phyloP scores from a whole-genome alignment of 768 basidiomycete species.

The Mycena venus region DNA sequence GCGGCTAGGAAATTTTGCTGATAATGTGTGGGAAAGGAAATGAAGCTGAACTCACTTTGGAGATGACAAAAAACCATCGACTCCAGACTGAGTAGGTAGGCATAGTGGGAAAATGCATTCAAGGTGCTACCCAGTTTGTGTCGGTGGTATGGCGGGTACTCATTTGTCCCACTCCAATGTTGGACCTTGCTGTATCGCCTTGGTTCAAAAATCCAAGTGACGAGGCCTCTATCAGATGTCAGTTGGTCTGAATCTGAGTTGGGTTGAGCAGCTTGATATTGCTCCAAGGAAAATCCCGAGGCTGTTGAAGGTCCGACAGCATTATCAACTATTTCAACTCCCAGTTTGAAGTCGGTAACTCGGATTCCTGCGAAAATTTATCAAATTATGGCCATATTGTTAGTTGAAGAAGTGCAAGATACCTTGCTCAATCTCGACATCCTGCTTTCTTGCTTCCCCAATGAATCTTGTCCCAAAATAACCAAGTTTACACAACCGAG shows the following conservation, averaged over 20 bases:
- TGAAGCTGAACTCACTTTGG: not conserved
- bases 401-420: not conserved
- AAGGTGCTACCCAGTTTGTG: constrained; percentile 11
- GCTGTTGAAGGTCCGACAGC: not conserved
- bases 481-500: not conserved
- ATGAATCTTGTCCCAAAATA: constrained; percentile 3
- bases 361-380: not conserved
- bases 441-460: constrained; percentile 5
- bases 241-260: not conserved
- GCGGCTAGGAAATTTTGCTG: not conserved
- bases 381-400: too few species aligned
- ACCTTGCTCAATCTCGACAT: constrained; percentile 5
- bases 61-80: constrained; percentile 4
- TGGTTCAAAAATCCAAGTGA: constrained; percentile 16
- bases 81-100: not conserved
- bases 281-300: constrained; percentile 7
- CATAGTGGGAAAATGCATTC: constrained; percentile 16
- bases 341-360: constrained; percentile 12
- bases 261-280: not conserved
- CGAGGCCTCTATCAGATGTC: not conserved
- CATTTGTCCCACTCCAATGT: constrained; percentile 21
- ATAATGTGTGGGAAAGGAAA: not conserved
- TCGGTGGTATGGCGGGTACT: constrained; percentile 22
- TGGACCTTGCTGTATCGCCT: constrained; percentile 15
- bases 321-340: not conserved